Evolutionary conservation across 257 asterid genomes (phyloP).

Genomic region (Primulina huaijiensis): DNA sequence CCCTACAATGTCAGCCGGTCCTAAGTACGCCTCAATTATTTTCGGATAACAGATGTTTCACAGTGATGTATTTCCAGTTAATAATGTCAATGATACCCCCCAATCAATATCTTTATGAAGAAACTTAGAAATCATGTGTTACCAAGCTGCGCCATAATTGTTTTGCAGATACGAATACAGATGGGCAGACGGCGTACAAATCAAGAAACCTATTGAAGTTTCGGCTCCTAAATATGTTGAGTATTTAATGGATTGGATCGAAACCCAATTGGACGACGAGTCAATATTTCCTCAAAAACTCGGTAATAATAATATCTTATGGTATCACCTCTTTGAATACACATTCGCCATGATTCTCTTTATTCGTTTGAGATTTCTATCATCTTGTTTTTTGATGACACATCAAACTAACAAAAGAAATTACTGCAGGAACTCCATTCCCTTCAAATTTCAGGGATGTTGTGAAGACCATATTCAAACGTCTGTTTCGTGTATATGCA

Average conservation of each 20-base stretch:
- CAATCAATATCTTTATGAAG: neutral
- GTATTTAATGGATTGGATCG: constrained; percentile 55
- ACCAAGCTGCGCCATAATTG: neutral
- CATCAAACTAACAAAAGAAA: constrained; percentile 24
- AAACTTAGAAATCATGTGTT: neutral
- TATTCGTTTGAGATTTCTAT: neutral
- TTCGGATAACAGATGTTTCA: neutral
- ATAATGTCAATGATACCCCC: neutral
- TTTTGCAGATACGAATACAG: constrained; percentile 79
- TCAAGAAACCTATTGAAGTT: constrained; percentile 93
- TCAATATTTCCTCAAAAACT: constrained; percentile 48
- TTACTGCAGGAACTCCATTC: constrained; percentile 72
- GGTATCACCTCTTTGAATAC: neutral
- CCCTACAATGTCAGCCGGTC: constrained; percentile 97
- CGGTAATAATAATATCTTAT: constrained; percentile 40
- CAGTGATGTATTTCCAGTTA: neutral
- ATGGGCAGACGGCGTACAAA: constrained; percentile 92
- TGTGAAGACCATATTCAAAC: constrained; percentile 78
- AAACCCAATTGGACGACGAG: constrained; percentile 54
- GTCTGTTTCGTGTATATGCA: constrained; percentile 80
- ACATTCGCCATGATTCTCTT: neutral
- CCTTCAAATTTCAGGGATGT: constrained; percentile 76
- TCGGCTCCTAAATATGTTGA: constrained; percentile 62
- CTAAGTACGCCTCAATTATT: constrained; percentile 59
- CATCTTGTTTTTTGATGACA: neutral